Evolutionary conservation across 495 filamentous ascomycete genomes (phyloP).

Genomic region (Aspergillus nidulans): DNA sequence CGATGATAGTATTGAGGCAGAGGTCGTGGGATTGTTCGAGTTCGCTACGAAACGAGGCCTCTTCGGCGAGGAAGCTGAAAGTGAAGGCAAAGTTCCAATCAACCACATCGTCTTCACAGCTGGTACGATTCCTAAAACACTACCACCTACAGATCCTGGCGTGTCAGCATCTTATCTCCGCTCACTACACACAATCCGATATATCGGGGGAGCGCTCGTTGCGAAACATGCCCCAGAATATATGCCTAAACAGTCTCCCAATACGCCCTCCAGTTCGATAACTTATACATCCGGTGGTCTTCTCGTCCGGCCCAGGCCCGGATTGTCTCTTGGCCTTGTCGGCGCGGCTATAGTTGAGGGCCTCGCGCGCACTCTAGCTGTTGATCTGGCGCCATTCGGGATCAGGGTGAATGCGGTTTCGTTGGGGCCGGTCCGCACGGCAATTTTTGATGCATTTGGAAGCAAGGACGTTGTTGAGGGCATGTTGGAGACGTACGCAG

Average conservation of each 20-base stretch:
- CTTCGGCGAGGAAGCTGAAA: neutral
- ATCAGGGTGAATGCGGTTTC: slow-evolving; percentile 56
- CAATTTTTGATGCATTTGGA: slow-evolving; percentile 35
- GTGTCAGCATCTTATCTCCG: slow-evolving; percentile 29
- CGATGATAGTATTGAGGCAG: slow-evolving; percentile 35
- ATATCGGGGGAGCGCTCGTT: slow-evolving; percentile 47
- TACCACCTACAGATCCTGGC: slow-evolving; percentile 33
- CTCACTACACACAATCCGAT: slow-evolving; percentile 42
- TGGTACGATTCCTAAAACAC: slow-evolving; percentile 38
- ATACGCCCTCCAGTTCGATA: slow-evolving; percentile 36
- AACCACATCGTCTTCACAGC: slow-evolving; percentile 64
- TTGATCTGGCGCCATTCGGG: slow-evolving; percentile 47
- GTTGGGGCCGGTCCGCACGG: slow-evolving; percentile 53
- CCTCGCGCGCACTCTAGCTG: slow-evolving; percentile 47
- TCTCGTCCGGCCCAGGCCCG: slow-evolving; percentile 37
- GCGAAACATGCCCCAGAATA: slow-evolving; percentile 47
- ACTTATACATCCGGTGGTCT: slow-evolving; percentile 52
- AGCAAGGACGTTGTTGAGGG: slow-evolving; percentile 20
- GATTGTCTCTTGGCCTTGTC: slow-evolving; percentile 37
- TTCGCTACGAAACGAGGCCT: slow-evolving; percentile 8
- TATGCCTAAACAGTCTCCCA: slow-evolving; percentile 21
- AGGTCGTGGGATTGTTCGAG: slow-evolving; percentile 44
- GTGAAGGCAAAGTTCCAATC: slow-evolving; percentile 27
- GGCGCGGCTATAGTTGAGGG: slow-evolving; percentile 31
- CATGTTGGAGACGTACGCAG: slow-evolving; percentile 13